A percentile compares a stretch with the other conserved stretches of the same genome.
Evolutionary conservation across 345 rosid genomes (phyloP).

Genomic region (Eucalyptus grandis): DNA sequence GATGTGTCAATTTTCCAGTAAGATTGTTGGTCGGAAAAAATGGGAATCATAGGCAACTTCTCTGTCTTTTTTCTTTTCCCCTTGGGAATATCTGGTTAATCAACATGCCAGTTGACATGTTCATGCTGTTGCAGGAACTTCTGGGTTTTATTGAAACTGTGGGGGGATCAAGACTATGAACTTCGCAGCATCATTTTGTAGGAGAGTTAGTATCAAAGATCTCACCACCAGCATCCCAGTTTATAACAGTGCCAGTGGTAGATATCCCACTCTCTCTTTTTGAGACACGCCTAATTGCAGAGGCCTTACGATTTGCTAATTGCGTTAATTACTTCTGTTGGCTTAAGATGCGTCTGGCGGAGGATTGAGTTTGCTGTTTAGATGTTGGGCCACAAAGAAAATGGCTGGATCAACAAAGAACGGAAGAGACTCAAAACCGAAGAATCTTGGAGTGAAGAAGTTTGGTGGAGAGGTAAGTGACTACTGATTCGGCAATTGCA

Average conservation of each 20-base stretch:
- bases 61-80: not conserved
- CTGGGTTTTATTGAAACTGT: not conserved
- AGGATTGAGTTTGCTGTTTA: conserved; percentile 56
- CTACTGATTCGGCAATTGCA: not conserved
- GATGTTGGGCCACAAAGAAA: conserved; percentile 88
- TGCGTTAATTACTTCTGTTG: not conserved
- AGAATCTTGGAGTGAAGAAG: conserved; percentile 89
- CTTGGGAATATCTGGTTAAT: not conserved
- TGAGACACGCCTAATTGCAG: too few relatives aligned
- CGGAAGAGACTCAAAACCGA: conserved; percentile 75
- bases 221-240: conserved; percentile 9
- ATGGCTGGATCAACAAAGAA: conserved; percentile 86
- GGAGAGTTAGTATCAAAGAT: conserved; percentile 12
- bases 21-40: not conserved
- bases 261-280: not conserved
- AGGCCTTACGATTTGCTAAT: not conserved
- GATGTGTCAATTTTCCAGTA: not conserved
- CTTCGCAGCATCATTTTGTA: conserved; percentile 3
- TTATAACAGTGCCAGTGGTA: conserved; percentile 5
- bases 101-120: not conserved
- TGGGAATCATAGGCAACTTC: not conserved
- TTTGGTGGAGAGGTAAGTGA: conserved; percentile 74
- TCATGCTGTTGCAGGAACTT: not conserved
- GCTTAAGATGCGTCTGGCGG: conserved; percentile 37
- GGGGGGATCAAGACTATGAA: not conserved